These are phyloP conservation scores for Aspergillus sp. DNA, from an alignment of 2,329 filamentous ascomycete genomes.

Conservation along the genomic window DNA sequence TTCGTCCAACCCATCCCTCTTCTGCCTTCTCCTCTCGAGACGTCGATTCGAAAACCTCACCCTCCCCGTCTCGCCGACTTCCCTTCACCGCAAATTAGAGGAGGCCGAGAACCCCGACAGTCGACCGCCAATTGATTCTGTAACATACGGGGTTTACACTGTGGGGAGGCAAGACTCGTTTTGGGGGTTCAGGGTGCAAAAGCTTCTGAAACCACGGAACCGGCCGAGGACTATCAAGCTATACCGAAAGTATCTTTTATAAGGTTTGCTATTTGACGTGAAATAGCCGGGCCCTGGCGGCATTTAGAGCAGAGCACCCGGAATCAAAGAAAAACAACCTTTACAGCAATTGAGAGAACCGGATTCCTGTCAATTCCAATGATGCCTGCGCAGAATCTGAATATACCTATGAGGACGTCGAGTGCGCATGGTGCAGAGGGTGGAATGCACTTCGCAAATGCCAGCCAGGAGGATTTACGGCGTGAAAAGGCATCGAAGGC, in stretches of 20 bases:
- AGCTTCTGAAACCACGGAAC: neutral
- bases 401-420: slow-evolving; percentile 18
- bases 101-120: neutral
- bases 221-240: neutral
- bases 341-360: neutral
- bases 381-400: slow-evolving; percentile 15
- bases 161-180: neutral
- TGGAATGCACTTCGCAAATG: slow-evolving; percentile 8
- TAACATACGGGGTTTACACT: neutral
- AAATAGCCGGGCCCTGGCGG: neutral
- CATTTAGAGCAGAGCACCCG: neutral
- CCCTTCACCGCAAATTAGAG: neutral
- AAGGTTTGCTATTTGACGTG: neutral
- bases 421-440: slow-evolving; percentile 16
- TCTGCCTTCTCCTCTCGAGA: neutral
- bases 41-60: neutral
- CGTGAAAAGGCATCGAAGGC: slow-evolving; percentile 30
- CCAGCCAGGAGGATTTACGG: slow-evolving; percentile 17
- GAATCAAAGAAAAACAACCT: neutral
- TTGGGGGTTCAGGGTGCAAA: neutral
- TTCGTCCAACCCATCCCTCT: neutral
- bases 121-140: neutral
- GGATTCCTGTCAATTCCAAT: neutral
- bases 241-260: neutral
- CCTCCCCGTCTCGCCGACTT: neutral